Evolutionary conservation across 2,329 filamentous ascomycete genomes (phyloP).

Genomic region (Cladosporium sp.): DNA sequence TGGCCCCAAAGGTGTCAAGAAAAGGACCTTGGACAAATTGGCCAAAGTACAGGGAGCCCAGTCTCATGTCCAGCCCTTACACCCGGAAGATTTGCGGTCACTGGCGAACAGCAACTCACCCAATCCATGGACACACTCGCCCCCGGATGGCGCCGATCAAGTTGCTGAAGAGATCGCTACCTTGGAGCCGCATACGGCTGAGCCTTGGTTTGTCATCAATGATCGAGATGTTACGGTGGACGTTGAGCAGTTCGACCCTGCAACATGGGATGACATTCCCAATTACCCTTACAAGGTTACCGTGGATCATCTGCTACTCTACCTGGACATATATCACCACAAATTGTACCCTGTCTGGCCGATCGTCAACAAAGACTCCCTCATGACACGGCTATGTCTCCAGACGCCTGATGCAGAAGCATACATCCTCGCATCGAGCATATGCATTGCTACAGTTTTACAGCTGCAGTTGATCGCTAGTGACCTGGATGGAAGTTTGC

Average conservation of each 20-base stretch:
- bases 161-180: no score
- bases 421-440: constrained; percentile 21
- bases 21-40: constrained; percentile 16
- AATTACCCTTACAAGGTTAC: constrained; percentile 4
- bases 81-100: constrained; percentile 3
- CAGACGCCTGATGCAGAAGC: constrained; percentile 8
- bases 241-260: background rate
- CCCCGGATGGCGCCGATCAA: background rate
- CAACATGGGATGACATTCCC: background rate
- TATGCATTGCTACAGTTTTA: constrained; percentile 23
- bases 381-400: background rate
- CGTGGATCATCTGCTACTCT: constrained; percentile 13
- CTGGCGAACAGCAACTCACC: background rate
- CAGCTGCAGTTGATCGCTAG: constrained; percentile 22
- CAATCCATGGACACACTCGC: background rate
- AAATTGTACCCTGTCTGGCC: constrained; percentile 27
- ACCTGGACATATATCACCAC: constrained; percentile 25
- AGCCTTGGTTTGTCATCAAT: background rate
- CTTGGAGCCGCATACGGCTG: background rate
- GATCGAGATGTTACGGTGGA: background rate
- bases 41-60: background rate
- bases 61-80: background rate
- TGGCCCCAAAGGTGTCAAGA: constrained; percentile 20
- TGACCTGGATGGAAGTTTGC: background rate
- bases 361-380: constrained; percentile 15